These are phyloP conservation scores for Ustilago trichophora DNA, from an alignment of 1,284 basidiomycete species.

Conservation along the genomic window DNA sequence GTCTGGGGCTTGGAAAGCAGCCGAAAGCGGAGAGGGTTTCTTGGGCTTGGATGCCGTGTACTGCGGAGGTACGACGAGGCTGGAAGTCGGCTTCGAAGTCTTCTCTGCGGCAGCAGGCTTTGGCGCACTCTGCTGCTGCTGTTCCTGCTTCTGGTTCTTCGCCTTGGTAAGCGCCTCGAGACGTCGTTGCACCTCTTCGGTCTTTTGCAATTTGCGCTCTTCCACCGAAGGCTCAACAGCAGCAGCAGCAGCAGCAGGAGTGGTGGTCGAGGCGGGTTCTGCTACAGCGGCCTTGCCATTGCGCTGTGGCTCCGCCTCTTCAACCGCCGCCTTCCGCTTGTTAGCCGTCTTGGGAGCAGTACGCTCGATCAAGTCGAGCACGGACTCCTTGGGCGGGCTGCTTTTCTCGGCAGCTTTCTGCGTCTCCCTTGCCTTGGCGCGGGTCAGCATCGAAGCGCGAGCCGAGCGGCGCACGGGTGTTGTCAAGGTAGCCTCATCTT, in stretches of 20 bases:
- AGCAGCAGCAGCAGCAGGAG: not conserved
- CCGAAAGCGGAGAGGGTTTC: slow-evolving; percentile 54
- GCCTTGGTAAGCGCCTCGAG: slow-evolving; percentile 45
- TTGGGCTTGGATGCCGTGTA: slow-evolving; percentile 49
- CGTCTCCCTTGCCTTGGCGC: slow-evolving; percentile 51
- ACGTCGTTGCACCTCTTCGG: slow-evolving; percentile 49
- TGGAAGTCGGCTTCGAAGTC: slow-evolving; percentile 9
- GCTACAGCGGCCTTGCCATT: slow-evolving; percentile 1
- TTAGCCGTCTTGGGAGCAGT: slow-evolving; percentile 44
- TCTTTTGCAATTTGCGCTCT: slow-evolving; percentile 44
- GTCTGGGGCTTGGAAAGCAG: slow-evolving; percentile 45
- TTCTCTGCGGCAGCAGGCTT: slow-evolving; percentile 3
- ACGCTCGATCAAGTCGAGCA: slow-evolving; percentile 56
- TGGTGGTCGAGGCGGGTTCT: not conserved
- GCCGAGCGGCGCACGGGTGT: slow-evolving; percentile 29
- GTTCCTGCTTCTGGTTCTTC: slow-evolving; percentile 23
- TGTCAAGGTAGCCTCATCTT: not conserved
- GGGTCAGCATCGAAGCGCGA: slow-evolving; percentile 39
- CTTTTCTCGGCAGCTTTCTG: slow-evolving; percentile 27
- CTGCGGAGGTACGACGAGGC: slow-evolving; percentile 32
- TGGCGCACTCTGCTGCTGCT: slow-evolving; percentile 5
- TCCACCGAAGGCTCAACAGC: slow-evolving; percentile 3
- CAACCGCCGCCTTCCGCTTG: slow-evolving; percentile 15
- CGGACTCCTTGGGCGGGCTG: slow-evolving; percentile 47
- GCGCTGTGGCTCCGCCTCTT: not conserved